Evolutionary conservation across 768 basidiomycete species (phyloP).

Genomic region (Leccinum olivaceopallidum): DNA sequence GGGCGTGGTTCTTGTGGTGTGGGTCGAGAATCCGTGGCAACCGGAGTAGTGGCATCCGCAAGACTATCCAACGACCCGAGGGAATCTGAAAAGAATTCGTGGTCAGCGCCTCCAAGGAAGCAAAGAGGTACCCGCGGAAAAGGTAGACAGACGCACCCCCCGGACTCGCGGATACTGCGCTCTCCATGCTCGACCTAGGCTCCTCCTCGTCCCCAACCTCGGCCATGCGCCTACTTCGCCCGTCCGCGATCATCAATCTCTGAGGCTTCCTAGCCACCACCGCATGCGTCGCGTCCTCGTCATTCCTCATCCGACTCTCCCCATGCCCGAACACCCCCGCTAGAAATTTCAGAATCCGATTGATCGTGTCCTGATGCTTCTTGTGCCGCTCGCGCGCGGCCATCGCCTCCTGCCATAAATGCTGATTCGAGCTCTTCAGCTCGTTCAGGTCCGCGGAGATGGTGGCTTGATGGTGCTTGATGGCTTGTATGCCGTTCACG

Average conservation of each 20-base stretch:
- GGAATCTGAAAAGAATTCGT: slow-evolving; percentile 28
- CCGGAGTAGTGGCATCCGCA: slow-evolving; percentile 18
- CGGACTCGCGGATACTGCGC: slow-evolving; percentile 21
- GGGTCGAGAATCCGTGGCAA: slow-evolving; percentile 12
- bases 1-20: slow-evolving; percentile 18
- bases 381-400: slow-evolving; percentile 76
- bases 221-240: slow-evolving; percentile 37
- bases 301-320: slow-evolving; percentile 39
- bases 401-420: slow-evolving; percentile 92
- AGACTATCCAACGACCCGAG: slow-evolving; percentile 47
- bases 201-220: slow-evolving; percentile 44
- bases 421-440: slow-evolving; percentile 82
- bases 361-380: slow-evolving; percentile 95
- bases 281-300: slow-evolving; percentile 37
- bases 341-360: slow-evolving; percentile 91
- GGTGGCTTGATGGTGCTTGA: slow-evolving; percentile 91
- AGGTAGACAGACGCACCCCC: slow-evolving; percentile 9
- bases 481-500: slow-evolving; percentile 77
- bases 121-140: neutral
- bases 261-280: slow-evolving; percentile 52
- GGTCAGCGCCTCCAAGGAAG: slow-evolving; percentile 3
- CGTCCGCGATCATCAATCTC: slow-evolving; percentile 70
- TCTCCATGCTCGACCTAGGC: slow-evolving; percentile 30
- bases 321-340: slow-evolving; percentile 83
- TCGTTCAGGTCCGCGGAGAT: slow-evolving; percentile 89